phyloP scores from a whole-genome alignment of 2,329 filamentous ascomycete genomes.

The Xylaria sp. region DNA sequence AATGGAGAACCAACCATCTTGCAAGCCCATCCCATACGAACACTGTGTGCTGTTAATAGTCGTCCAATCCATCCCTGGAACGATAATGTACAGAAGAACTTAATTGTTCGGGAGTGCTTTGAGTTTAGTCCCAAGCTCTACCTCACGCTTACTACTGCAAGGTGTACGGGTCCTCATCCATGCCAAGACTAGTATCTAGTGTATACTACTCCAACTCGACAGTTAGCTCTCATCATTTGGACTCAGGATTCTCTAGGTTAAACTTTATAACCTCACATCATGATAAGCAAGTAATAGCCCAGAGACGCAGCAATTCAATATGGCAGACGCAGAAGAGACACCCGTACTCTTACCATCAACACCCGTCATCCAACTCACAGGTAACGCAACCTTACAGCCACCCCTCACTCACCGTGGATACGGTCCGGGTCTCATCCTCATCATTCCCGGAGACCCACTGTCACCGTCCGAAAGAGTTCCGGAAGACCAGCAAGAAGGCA shows the following conservation, averaged over 20 bases:
- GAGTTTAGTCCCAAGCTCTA: background rate
- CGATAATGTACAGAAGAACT: no score
- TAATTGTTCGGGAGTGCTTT: background rate
- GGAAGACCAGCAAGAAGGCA: background rate
- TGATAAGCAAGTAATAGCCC: background rate
- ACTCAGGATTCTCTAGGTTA: background rate
- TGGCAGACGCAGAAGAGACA: slow-evolving; percentile 22
- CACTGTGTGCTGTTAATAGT: background rate
- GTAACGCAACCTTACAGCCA: slow-evolving; percentile 34
- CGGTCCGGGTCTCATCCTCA: slow-evolving; percentile 52
- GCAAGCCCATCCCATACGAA: background rate
- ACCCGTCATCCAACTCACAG: slow-evolving; percentile 26
- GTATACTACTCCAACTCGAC: background rate
- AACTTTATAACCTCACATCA: background rate
- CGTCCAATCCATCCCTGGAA: background rate
- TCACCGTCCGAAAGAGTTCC: slow-evolving; percentile 36
- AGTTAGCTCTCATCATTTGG: background rate
- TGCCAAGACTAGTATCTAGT: background rate
- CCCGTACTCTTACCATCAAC: slow-evolving; percentile 32
- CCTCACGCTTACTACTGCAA: background rate
- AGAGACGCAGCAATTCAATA: background rate
- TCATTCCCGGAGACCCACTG: slow-evolving; percentile 38
- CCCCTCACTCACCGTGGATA: slow-evolving; percentile 52
- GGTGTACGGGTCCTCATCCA: background rate
- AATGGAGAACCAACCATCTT: background rate